Evolutionary conservation across 2,329 filamentous ascomycete genomes (phyloP).

Genomic region (Sporothrix curviconia): DNA sequence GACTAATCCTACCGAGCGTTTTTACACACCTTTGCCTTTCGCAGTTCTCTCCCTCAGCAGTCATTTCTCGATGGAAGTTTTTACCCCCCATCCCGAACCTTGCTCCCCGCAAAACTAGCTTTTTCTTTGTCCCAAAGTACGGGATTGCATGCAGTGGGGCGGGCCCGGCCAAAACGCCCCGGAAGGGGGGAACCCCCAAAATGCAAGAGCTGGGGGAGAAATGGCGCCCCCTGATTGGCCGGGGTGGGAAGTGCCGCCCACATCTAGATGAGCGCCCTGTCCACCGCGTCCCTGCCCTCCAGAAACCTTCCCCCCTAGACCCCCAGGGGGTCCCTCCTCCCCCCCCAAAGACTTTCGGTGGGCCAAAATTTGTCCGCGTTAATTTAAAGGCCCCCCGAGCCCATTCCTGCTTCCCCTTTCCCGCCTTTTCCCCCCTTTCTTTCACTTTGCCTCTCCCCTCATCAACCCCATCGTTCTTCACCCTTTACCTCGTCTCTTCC

Average conservation of each 20-base stretch:
- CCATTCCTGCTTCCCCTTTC: not conserved
- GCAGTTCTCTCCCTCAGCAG: too few relatives aligned
- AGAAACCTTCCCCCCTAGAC: constrained; percentile 11
- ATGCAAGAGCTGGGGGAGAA: not conserved
- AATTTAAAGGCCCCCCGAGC: constrained; percentile 3
- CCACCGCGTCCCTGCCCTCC: constrained; percentile 16
- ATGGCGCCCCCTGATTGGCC: constrained; percentile 13
- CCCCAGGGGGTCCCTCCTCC: constrained; percentile 15
- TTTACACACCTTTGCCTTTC: too few relatives aligned
- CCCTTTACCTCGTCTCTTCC: not conserved
- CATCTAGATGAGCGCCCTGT: constrained; percentile 12
- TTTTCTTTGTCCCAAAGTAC: too few relatives aligned
- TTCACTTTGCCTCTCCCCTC: not conserved
- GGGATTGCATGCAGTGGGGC: not conserved
- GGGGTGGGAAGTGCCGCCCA: constrained; percentile 10
- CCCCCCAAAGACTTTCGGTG: constrained; percentile 19
- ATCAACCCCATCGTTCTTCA: not conserved
- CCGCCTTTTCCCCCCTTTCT: not conserved
- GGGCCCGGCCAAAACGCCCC: not conserved
- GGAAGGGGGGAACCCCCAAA: not conserved
- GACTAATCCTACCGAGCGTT: not conserved
- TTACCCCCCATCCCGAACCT: too few relatives aligned
- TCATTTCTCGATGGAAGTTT: too few relatives aligned
- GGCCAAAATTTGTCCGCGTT: constrained; percentile 12
- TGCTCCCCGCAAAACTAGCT: too few relatives aligned